phyloP scores from a whole-genome alignment of 2,329 filamentous ascomycete genomes.

The Teratosphaeria gauchensis region DNA sequence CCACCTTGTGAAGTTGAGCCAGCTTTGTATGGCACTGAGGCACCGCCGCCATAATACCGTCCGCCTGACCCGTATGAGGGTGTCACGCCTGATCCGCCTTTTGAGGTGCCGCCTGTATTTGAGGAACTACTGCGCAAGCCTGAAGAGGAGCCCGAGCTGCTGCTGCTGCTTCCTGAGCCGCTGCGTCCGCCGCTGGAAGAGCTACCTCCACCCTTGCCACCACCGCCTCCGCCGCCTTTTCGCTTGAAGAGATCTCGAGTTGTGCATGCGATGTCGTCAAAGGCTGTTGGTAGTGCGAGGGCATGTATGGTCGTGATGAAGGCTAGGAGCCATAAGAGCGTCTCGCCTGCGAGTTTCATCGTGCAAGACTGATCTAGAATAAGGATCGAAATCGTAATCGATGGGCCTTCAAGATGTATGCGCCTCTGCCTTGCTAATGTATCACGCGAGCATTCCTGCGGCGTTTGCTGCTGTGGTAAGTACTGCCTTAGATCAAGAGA shows the following conservation, averaged over 20 bases:
- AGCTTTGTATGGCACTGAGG: not conserved
- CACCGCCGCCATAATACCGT: not conserved
- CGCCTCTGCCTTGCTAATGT: not conserved
- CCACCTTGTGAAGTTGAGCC: not conserved
- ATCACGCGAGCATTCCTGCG: not conserved
- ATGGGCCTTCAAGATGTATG: not conserved
- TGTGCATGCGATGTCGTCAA: not conserved
- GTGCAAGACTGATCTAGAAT: not conserved
- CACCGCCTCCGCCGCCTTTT: constrained; percentile 37
- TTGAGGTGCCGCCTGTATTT: not conserved
- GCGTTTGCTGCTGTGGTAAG: not conserved
- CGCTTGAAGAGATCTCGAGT: constrained; percentile 28
- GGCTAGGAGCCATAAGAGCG: constrained; percentile 19
- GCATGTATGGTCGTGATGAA: constrained; percentile 24
- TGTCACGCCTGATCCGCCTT: not conserved
- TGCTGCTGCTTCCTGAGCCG: constrained; percentile 14
- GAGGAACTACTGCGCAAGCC: not conserved
- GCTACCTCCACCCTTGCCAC: constrained; percentile 32
- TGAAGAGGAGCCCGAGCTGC: constrained; percentile 6
- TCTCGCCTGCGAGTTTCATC: not conserved
- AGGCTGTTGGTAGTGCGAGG: constrained; percentile 18
- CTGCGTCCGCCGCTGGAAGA: constrained; percentile 9
- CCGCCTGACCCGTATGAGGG: not conserved
- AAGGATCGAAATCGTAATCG: not conserved
- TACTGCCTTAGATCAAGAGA: not conserved